Evolutionary conservation across 164 flowering plant species (phyloP), one percentile per base, ranked within the genome.

Genomic region (Nelumbo lutea): DNA sequence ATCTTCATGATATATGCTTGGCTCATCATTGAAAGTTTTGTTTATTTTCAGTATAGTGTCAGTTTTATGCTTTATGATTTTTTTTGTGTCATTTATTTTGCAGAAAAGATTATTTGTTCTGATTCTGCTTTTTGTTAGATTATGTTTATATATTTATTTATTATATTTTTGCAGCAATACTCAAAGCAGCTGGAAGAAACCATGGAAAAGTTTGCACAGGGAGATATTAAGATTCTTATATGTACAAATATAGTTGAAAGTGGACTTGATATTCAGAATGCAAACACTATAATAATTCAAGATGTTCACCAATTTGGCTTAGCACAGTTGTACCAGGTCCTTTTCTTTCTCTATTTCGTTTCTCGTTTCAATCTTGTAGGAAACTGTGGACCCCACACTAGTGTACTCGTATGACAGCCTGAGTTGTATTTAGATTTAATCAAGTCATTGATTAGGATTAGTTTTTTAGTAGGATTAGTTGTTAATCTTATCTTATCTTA

Each of bases 221-320:
- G 97, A 46, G 86, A 85, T 52, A 86, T 82, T 56, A 88, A 82
- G 78, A 92, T 95, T 70, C 92, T 95, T 65, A 81, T 95, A 62
- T 84, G 96, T 85, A 95, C 99, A 70, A 95, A 95, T 64, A 91
- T 95, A 59, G 99, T 95, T 53, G 99, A 95, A 79, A 95, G 99
- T 77, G 99, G 99, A 57, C 91, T 95, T 70, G 97, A 95, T 82
- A 95, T 95, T 81, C 99, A 89, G 77, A 92, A 95, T 79, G 99
- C 97, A 52, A 95, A 95, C 76, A 90, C 99, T 42, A 95, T 95
- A 72, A 83, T 95, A 58, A 79, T 95, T 78, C 97, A 95, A 77
- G 99, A 95, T 79, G 93, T 95, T 83, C 97, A 95, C 66, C 92
- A 79, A 63, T 95, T 95, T 86, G 99, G 99, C 53, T 84, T 95